Evolutionary conservation across 2,329 filamentous ascomycete species (phyloP).

Genomic region (Metarhizium guizhouense): DNA sequence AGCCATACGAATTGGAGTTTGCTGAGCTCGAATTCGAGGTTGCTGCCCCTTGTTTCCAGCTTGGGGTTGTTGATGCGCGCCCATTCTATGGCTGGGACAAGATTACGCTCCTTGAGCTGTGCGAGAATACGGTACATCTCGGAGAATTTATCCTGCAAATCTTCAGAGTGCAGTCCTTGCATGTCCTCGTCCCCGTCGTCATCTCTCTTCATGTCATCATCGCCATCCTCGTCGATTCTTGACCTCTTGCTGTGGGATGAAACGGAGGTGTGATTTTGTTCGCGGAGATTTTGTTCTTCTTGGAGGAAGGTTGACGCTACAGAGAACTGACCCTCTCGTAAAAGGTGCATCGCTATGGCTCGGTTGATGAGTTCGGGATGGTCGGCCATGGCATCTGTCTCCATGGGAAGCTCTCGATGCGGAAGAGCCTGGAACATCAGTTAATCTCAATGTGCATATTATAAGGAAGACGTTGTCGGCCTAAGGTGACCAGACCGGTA

Average conservation of each 20-base stretch:
- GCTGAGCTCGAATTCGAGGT: slow-evolving; percentile 89
- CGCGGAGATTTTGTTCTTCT: slow-evolving; percentile 47
- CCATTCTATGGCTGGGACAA: slow-evolving; percentile 82
- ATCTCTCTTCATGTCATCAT: slow-evolving; percentile 22
- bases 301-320: slow-evolving; percentile 79
- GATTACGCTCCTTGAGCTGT: slow-evolving; percentile 63
- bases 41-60: slow-evolving; percentile 76
- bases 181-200: slow-evolving; percentile 18
- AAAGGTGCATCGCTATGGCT: slow-evolving; percentile 91
- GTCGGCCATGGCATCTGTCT: slow-evolving; percentile 70
- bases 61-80: slow-evolving; percentile 60
- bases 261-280: slow-evolving; percentile 9
- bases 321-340: slow-evolving; percentile 87
- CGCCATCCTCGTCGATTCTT: slow-evolving; percentile 21
- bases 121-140: slow-evolving; percentile 88
- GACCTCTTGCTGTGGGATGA: slow-evolving; percentile 6
- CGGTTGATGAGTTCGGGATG: slow-evolving; percentile 76
- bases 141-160: slow-evolving; percentile 72
- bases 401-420: slow-evolving; percentile 58
- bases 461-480: neutral
- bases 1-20: slow-evolving; percentile 85
- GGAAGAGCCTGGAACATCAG: slow-evolving; percentile 24
- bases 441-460: slow-evolving; percentile 9
- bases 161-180: slow-evolving; percentile 22
- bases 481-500: neutral